Percentiles rank a stretch among this genome's conserved stretches.
phyloP scores from a whole-genome alignment of 1,284 basidiomycete genomes.

The Pseudozyma pruni region DNA sequence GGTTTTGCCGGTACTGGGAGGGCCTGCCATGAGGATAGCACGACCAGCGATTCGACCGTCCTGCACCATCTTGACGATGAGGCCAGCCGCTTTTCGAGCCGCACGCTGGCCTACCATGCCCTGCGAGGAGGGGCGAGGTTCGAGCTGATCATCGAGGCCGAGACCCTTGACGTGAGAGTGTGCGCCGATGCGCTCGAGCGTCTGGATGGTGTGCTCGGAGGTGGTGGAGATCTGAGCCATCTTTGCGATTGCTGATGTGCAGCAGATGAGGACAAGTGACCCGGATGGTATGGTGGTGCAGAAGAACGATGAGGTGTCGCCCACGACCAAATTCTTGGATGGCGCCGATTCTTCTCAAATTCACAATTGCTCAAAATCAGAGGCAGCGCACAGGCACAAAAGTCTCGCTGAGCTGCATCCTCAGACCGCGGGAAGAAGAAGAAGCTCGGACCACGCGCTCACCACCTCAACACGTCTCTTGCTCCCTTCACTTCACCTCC shows the following conservation, averaged over 20 bases:
- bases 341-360: background rate
- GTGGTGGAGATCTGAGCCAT: constrained; percentile 62
- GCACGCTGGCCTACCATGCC: constrained; percentile 97
- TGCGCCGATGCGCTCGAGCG: constrained; percentile 64
- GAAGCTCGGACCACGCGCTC: constrained; percentile 33
- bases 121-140: constrained; percentile 84
- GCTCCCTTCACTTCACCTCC: background rate
- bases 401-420: background rate
- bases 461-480: background rate
- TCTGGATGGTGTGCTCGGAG: constrained; percentile 58
- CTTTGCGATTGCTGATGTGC: background rate
- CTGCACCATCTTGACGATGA: constrained; percentile 98
- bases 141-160: constrained; percentile 87
- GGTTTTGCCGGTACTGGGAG: constrained; percentile 95
- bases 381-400: constrained; percentile 11
- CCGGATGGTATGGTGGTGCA: constrained; percentile 3
- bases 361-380: background rate
- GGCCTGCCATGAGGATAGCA: constrained; percentile 94
- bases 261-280: constrained; percentile 15
- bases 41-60: constrained; percentile 93
- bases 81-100: constrained; percentile 93
- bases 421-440: background rate
- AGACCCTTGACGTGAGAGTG: constrained; percentile 70
- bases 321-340: background rate
- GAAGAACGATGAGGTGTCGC: background rate